Conservation (phyloP, 2,329 filamentous ascomycete species). For the Penicillium aurantiogriseum region DNA sequence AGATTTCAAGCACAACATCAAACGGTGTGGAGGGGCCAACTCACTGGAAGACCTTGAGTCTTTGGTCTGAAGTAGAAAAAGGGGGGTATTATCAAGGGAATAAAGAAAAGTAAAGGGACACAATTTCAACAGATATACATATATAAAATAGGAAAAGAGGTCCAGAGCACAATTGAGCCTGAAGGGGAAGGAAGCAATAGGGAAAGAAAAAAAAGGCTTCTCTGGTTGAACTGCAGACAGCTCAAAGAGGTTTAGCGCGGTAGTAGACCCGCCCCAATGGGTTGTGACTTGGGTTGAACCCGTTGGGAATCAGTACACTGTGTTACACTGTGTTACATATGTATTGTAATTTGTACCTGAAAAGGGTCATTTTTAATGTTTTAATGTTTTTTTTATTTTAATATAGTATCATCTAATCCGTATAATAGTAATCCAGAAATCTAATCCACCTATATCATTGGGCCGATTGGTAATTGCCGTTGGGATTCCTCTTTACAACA, state of each 20-base stretch:
- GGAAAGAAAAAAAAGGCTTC: slow-evolving; percentile 18
- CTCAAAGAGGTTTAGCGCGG: slow-evolving; percentile 36
- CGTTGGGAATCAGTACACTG: slow-evolving; percentile 5
- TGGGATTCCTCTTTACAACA: not conserved
- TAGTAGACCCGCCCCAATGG: slow-evolving; percentile 25
- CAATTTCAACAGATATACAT: slow-evolving; percentile 10
- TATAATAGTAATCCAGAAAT: not conserved
- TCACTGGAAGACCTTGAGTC: slow-evolving; percentile 1
- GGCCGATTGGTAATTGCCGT: not conserved
- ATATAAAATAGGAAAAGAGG: slow-evolving; percentile 12
- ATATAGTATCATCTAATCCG: not conserved
- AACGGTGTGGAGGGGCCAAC: not conserved
- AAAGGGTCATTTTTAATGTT: not conserved
- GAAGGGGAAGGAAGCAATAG: slow-evolving; percentile 6
- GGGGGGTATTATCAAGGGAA: slow-evolving; percentile 10
- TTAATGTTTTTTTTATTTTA: not conserved
- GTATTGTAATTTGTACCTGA: not conserved
- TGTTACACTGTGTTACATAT: not conserved
- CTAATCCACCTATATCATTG: not conserved
- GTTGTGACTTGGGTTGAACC: slow-evolving; percentile 16
- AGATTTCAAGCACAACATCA: not conserved
- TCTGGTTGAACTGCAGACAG: slow-evolving; percentile 33
- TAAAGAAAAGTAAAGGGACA: slow-evolving; percentile 10
- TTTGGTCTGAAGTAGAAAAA: not conserved
- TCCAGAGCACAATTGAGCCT: slow-evolving; percentile 9